phyloP scores from a whole-genome alignment of 768 basidiomycete genomes.

The Mycena haematopus region DNA sequence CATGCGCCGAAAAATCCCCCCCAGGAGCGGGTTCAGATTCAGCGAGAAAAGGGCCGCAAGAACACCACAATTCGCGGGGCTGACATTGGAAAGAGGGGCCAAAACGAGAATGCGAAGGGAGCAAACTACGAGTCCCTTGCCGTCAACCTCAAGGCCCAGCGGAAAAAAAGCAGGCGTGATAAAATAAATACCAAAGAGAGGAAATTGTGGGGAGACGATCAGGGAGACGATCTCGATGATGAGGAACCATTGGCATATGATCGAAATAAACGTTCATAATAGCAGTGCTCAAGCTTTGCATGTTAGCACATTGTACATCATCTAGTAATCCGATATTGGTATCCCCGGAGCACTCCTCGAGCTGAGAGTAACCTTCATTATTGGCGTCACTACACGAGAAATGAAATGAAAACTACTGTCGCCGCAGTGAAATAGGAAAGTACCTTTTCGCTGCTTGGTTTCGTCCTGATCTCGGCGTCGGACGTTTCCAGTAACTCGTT shows the following conservation, averaged over 20 bases:
- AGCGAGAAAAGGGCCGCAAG: conserved; percentile 37
- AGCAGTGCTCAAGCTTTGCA: conserved; percentile 12
- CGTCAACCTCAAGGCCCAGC: conserved; percentile 46
- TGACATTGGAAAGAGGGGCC: conserved; percentile 64
- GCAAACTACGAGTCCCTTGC: conserved; percentile 46
- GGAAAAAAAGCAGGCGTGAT: conserved; percentile 42
- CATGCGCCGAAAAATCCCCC: conserved; percentile 83
- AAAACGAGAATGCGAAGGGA: conserved; percentile 37
- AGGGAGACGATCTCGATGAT: too few species aligned
- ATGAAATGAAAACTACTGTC: conserved; percentile 3
- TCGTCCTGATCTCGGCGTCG: conserved; percentile 47
- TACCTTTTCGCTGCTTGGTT: conserved; percentile 52
- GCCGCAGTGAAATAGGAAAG: conserved; percentile 25
- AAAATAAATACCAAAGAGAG: conserved; percentile 21
- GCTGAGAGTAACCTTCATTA: conserved; percentile 84
- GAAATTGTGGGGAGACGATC: not conserved
- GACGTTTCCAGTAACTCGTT: conserved; percentile 73
- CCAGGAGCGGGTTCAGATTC: conserved; percentile 62
- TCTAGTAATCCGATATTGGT: conserved; percentile 77
- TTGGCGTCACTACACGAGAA: conserved; percentile 63
- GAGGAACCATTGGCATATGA: conserved; percentile 3
- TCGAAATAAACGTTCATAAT: conserved; percentile 12
- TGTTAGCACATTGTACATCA: conserved; percentile 17
- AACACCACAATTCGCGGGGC: conserved; percentile 43
- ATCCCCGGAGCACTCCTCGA: conserved; percentile 91